Base-by-base conservation (phyloP, 2,329 filamentous ascomycete genomes). In the Xylariaceae sp. region DNA sequence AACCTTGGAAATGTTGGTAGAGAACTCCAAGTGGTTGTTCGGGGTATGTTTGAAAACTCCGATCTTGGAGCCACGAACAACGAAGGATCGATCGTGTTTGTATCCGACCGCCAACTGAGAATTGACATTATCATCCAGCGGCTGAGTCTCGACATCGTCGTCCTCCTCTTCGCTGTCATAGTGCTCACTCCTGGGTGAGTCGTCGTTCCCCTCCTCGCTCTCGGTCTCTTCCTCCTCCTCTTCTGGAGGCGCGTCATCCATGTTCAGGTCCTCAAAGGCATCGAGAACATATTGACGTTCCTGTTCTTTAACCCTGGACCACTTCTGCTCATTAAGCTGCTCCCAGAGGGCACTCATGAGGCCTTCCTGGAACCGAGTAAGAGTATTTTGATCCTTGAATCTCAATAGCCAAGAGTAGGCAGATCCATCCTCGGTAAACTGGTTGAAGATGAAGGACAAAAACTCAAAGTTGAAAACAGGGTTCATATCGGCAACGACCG, bases 381-480 rank as follows among this genome's bases (percentile, higher is more conserved):
- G 77, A 0, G 85, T 85, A 17, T 82, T 74, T 59, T 90, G 87
- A 58, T 96, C 87, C 62, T 87, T 89, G 74, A 99, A 99, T 12
- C 91, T 85, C 33, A 99, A 75, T 12, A 99, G 80, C 92, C 94
- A 99, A 1, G 94, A 99, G 68, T 91, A 95, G 5, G 94, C 92
- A 1, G 87, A 88, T 2, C 91, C 90, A 68, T 96, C 89, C 33
- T 85, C 80, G 12, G 87, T 81, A 67, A 96, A 97, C 66, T 96
- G 90, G 64, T 99, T 99, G 79, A 99, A 99, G 63, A 99, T 96
- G 67, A 97, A 97, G 0, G 92, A 97, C n/a, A 96, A 77, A 62
- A 92, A 97, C 68, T 99, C 94, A 58, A 96, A 97, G 71, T 97
- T 97, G 76, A 97, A 99, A 17, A 99, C 91, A 0, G 94, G 94